Base-by-base conservation (phyloP, 371 early-diverging fungal genomes). In the Saksenaea oblongispora region DNA sequence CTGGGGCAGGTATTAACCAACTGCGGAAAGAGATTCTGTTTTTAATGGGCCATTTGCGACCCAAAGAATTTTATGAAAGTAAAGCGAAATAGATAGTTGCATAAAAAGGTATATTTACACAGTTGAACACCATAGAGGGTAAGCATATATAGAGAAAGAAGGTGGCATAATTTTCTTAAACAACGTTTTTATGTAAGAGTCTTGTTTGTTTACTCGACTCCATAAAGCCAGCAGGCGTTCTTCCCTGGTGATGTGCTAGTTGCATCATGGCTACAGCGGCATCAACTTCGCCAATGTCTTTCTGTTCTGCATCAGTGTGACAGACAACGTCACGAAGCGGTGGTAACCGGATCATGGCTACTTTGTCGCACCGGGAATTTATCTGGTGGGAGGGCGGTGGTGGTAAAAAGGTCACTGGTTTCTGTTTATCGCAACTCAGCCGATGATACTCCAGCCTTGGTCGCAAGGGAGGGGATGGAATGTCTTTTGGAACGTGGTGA, bases 21-120 rank as follows among this genome's bases (percentile, higher is more conserved):
- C 71, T 88, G 56, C 76, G 87, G 61, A 85, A 86, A 59, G 83
- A 85, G 34, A 80, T 88, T 57, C 53, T 88, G 13, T 84, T 78
- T 39, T 66, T 80, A 54, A 72, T 67, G 63, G 71, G 71, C 9
- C 72, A 80, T 37, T 66, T 75, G 34, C 47, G 71, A 9, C 58
- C 66, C 34, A 70, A 64, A 34, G 61, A 64, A 2, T 75, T 64
- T 56, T 75, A 75, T 61, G 57, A 71, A 47, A 34, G 24, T 14
- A 60, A 60, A 42, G 31, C 51, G 14, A 42, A 62, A 47, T 47
- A 47, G 51, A 47, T 15, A n/a, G 18, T 8, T 47, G 24, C 51
- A 47, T 47, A 47, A 9, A 47, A 47, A 5, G 51, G 22, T 18
- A 18, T 47, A 47, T 47, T 47, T 47, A 24, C 39, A 39, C 39